phyloP scores from a whole-genome alignment of 2,329 filamentous ascomycete species.

The Colletotrichum cordylinicola region DNA sequence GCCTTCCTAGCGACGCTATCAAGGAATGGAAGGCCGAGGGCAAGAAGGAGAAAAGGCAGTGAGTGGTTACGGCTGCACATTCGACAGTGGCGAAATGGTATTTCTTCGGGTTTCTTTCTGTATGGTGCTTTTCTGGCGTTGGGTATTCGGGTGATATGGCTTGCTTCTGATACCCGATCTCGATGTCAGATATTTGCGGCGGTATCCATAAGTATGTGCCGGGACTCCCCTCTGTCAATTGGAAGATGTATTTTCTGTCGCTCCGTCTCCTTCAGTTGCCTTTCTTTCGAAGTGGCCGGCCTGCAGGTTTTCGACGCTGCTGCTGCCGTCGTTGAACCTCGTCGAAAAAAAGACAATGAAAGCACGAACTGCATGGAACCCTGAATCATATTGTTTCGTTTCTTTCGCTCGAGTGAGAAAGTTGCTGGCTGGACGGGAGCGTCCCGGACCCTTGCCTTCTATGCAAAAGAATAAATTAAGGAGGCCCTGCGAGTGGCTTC shows the following conservation, averaged over 20 bases:
- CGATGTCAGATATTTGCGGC: background rate
- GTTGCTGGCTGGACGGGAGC: background rate
- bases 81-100: background rate
- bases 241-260: background rate
- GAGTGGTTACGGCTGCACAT: background rate
- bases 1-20: background rate
- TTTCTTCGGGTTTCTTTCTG: background rate
- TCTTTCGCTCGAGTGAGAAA: background rate
- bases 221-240: background rate
- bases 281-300: background rate
- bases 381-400: background rate
- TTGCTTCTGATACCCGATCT: background rate
- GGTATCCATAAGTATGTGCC: background rate
- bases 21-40: background rate
- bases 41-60: background rate
- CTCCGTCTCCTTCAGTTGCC: background rate
- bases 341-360: background rate
- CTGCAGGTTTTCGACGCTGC: background rate
- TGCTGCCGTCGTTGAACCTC: background rate
- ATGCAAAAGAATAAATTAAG: background rate
- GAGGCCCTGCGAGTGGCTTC: fast-evolving
- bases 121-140: background rate
- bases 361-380: background rate
- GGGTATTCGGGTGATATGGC: background rate
- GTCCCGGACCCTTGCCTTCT: background rate